Percentiles rank a stretch among this genome's conserved stretches.
These are phyloP conservation scores for Oryza nivara DNA, from an alignment of 176 grass and related monocot species.

Conservation along the genomic window DNA sequence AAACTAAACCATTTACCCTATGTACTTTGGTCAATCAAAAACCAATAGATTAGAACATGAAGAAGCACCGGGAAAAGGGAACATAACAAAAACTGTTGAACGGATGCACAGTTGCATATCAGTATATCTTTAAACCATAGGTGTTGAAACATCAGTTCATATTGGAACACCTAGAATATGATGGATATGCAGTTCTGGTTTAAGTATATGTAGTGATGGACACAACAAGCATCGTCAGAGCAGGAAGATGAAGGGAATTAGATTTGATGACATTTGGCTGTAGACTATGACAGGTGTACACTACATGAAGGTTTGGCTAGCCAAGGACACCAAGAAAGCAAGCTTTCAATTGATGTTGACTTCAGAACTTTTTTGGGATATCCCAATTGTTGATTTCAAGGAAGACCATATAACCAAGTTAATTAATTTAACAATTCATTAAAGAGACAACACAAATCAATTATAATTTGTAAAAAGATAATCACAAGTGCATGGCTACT, in stretches of 20 bases:
- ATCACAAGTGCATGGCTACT: background rate
- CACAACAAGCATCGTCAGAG: background rate
- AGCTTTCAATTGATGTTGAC: slow-evolving; percentile 35
- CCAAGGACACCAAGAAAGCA: slow-evolving; percentile 20
- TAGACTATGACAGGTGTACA: background rate
- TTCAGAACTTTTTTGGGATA: slow-evolving; percentile 21
- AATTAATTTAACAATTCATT: background rate
- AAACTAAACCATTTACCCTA: background rate
- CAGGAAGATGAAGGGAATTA: background rate
- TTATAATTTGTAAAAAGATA: background rate
- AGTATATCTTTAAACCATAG: background rate
- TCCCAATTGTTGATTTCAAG: slow-evolving; percentile 24
- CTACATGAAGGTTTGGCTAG: slow-evolving; percentile 12
- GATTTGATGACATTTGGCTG: background rate
- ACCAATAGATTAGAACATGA: background rate
- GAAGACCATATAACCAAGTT: slow-evolving; percentile 25
- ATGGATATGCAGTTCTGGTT: background rate
- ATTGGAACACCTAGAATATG: background rate
- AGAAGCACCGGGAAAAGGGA: background rate
- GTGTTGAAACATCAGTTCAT: background rate
- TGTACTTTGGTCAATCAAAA: background rate
- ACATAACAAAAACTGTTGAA: background rate
- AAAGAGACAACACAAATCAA: slow-evolving; percentile 25
- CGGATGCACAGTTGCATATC: background rate
- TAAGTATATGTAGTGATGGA: background rate